These are phyloP conservation scores for Firmiana major DNA, from an alignment of 345 rosid species.

Conservation along the genomic window DNA sequence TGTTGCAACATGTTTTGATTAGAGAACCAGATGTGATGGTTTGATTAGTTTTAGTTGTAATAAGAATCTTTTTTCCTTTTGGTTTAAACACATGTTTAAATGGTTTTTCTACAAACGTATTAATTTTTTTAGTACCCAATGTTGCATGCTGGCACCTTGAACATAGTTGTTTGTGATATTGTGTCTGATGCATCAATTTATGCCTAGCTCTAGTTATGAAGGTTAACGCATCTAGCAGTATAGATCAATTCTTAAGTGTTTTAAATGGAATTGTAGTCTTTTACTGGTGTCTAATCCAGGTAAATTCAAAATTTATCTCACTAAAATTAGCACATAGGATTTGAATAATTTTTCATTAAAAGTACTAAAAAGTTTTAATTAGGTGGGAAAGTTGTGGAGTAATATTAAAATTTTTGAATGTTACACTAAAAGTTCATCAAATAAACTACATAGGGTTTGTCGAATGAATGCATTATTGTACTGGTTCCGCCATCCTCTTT, in stretches of 20 bases:
- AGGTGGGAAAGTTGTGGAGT: neutral
- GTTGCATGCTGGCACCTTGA: neutral
- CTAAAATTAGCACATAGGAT: no score
- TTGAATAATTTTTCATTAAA: no score
- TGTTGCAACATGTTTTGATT: neutral
- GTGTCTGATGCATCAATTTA: neutral
- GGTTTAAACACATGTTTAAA: neutral
- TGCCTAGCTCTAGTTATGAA: neutral
- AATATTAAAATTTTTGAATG: no score
- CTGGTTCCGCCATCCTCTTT: neutral
- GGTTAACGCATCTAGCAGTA: neutral
- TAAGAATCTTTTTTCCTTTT: neutral
- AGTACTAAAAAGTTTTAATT: neutral
- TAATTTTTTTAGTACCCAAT: neutral
- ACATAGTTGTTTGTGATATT: neutral
- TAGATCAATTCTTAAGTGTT: neutral
- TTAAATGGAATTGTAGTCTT: neutral
- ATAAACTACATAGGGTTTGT: neutral
- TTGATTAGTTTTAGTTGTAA: neutral
- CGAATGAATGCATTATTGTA: no score
- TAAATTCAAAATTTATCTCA: neutral
- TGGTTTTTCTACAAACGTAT: neutral
- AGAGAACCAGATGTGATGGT: neutral
- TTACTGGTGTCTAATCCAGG: neutral
- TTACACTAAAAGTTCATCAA: neutral